A percentile compares a stretch with the other conserved stretches of the same genome.
phyloP scores from a whole-genome alignment of 352 stramenopile genomes.

The Globisporangium radiosum region DNA sequence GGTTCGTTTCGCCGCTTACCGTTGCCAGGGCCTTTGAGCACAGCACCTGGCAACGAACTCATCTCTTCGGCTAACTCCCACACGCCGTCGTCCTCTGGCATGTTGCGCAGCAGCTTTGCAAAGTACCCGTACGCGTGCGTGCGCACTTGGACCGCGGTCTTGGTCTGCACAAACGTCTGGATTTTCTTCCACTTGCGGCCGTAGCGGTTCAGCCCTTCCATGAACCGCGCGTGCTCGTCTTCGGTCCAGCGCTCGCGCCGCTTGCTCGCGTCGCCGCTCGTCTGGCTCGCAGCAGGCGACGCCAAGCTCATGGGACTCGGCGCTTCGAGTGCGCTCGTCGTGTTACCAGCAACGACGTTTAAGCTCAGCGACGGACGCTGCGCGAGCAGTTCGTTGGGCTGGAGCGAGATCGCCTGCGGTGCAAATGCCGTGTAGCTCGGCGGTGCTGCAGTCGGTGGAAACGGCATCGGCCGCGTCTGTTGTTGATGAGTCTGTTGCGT shows the following conservation, averaged over 20 bases:
- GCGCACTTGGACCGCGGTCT: constrained; percentile 79
- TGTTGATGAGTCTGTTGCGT: not conserved
- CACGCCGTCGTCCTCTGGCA: constrained; percentile 77
- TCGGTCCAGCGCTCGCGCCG: constrained; percentile 78
- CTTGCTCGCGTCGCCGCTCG: constrained; percentile 50
- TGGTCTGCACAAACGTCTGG: constrained; percentile 80
- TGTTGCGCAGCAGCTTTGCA: constrained; percentile 79
- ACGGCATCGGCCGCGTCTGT: constrained; percentile 1
- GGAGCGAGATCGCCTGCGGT: constrained; percentile 13
- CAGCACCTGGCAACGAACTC: constrained; percentile 64
- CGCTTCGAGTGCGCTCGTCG: constrained; percentile 3
- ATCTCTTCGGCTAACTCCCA: constrained; percentile 79
- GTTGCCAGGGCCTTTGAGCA: constrained; percentile 69
- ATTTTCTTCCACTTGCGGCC: constrained; percentile 88
- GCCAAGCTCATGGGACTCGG: constrained; percentile 23
- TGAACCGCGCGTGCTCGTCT: constrained; percentile 77
- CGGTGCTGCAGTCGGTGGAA: constrained; percentile 2
- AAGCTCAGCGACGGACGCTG: constrained; percentile 7
- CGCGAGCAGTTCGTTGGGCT: constrained; percentile 3
- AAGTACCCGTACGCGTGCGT: constrained; percentile 87
- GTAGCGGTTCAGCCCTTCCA: constrained; percentile 82
- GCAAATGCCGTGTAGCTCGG: constrained; percentile 22
- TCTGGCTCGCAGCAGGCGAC: constrained; percentile 50
- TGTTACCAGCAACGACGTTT: not conserved
- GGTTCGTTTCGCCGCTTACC: constrained; percentile 73